Evolutionary conservation across 371 early-diverging fungal genomes (phyloP).

Genomic region (Mortierella sp.): DNA sequence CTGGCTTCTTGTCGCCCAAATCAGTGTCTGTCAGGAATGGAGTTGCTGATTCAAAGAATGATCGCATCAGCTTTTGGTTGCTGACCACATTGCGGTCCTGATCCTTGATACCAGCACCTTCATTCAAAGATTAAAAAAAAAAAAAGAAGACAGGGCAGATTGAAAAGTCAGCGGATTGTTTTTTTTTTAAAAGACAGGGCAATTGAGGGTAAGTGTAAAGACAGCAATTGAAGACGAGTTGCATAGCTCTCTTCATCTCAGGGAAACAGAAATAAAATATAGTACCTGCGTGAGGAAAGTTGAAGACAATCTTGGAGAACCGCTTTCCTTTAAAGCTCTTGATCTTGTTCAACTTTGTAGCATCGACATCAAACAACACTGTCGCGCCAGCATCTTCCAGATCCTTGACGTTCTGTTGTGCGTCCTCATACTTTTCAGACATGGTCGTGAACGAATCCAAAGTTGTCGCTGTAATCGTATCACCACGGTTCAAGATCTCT

Average conservation of each 20-base stretch:
- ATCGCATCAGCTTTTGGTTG: constrained; percentile 84
- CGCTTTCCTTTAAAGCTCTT: constrained; percentile 67
- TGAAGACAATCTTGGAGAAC: constrained; percentile 92
- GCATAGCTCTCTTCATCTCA: not conserved
- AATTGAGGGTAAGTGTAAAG: not conserved
- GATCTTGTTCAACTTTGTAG: constrained; percentile 74
- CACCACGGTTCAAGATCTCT: constrained; percentile 64
- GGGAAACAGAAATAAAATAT: not conserved
- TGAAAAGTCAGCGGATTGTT: too few relatives aligned
- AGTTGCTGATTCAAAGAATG: constrained; percentile 78
- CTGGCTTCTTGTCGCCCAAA: constrained; percentile 59
- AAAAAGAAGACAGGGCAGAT: too few relatives aligned
- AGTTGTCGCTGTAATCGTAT: constrained; percentile 80
- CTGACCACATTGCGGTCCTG: constrained; percentile 86
- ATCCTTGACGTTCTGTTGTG: constrained; percentile 75
- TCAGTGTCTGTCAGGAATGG: constrained; percentile 62
- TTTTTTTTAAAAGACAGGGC: not conserved
- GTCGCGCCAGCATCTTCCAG: constrained; percentile 68
- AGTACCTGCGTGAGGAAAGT: constrained; percentile 94
- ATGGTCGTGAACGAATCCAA: constrained; percentile 79
- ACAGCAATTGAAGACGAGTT: too few relatives aligned
- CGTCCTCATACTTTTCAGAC: constrained; percentile 82
- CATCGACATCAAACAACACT: constrained; percentile 86
- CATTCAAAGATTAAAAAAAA: not conserved
- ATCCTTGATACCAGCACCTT: constrained; percentile 93